These are phyloP conservation scores for Boletus coccyginus DNA, from an alignment of 768 basidiomycete species.

Conservation along the genomic window DNA sequence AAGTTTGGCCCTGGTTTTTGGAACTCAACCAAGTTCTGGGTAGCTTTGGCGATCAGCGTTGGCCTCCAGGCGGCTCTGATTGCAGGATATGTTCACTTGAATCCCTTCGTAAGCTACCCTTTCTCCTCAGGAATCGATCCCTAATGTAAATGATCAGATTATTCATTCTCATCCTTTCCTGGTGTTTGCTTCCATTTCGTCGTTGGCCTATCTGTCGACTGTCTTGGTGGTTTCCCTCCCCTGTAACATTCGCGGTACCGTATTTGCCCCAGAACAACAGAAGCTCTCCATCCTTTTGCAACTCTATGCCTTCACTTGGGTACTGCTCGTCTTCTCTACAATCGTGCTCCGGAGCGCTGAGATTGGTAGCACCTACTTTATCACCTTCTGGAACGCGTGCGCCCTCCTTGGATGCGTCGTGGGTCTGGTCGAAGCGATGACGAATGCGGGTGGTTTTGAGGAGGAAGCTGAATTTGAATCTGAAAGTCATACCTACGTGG, in stretches of 20 bases:
- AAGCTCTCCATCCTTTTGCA: constrained; percentile 52
- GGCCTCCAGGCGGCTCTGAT: constrained; percentile 49
- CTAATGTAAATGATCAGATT: constrained; percentile 40
- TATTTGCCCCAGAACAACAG: constrained; percentile 38
- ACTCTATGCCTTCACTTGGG: constrained; percentile 57
- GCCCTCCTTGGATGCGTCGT: constrained; percentile 42
- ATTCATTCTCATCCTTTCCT: constrained; percentile 56
- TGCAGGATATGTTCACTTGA: constrained; percentile 49
- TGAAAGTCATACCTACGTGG: constrained; percentile 8
- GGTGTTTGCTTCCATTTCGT: constrained; percentile 48
- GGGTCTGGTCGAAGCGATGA: constrained; percentile 36
- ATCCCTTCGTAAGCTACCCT: constrained; percentile 54
- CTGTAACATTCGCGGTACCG: constrained; percentile 22
- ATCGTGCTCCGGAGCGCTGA: constrained; percentile 38
- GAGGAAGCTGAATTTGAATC: constrained; percentile 1
- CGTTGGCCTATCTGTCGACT: constrained; percentile 48
- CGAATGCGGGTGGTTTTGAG: constrained; percentile 14
- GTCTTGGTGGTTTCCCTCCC: constrained; percentile 41
- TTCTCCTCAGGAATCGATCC: not conserved
- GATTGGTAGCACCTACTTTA: constrained; percentile 55
- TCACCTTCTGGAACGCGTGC: constrained; percentile 53
- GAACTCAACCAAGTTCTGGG: constrained; percentile 62
- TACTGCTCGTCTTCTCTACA: constrained; percentile 52
- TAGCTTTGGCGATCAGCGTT: constrained; percentile 46
- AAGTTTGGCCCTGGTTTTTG: constrained; percentile 35